These are phyloP conservation scores for Thraustochytrium striatum DNA, from an alignment of 352 stramenopile species.

Conservation along the genomic window DNA sequence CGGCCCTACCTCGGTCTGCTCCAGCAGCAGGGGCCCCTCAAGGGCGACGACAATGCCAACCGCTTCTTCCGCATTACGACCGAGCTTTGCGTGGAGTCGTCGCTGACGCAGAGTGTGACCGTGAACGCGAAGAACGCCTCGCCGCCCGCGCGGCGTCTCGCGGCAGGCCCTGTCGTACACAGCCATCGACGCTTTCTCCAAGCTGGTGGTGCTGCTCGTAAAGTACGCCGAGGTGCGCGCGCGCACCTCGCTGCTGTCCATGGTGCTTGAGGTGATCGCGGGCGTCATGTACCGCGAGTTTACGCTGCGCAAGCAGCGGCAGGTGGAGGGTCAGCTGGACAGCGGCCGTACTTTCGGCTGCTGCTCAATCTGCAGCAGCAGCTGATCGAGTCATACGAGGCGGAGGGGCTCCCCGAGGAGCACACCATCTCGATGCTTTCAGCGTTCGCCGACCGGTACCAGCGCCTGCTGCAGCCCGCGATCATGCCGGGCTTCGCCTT, in stretches of 20 bases:
- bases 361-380: conserved; percentile 96
- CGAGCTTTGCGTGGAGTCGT: conserved; percentile 93
- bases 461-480: conserved; percentile 86
- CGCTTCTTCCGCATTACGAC: conserved; percentile 93
- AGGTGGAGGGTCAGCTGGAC: conserved; percentile 78
- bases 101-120: conserved; percentile 61
- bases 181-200: conserved; percentile 90
- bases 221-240: conserved; percentile 82
- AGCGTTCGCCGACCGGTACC: conserved; percentile 93
- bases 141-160: background rate
- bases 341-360: conserved; percentile 96
- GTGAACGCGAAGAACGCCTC: conserved; percentile 7
- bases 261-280: conserved; percentile 49
- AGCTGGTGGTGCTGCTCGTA: conserved; percentile 91
- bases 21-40: conserved; percentile 89
- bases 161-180: conserved; percentile 71
- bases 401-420: conserved; percentile 68
- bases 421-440: conserved; percentile 87
- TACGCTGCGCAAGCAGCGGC: conserved; percentile 9
- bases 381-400: conserved; percentile 82
- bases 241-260: conserved; percentile 63
- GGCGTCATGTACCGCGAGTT: conserved; percentile 42
- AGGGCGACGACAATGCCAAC: conserved; percentile 91
- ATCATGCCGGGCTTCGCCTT: conserved; percentile 94
- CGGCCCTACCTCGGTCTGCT: conserved; percentile 94